Percentiles rank a stretch among this genome's conserved stretches.
Conservation (phyloP, 1,139 yeast genomes). For the Blastobotrys proliferans region DNA sequence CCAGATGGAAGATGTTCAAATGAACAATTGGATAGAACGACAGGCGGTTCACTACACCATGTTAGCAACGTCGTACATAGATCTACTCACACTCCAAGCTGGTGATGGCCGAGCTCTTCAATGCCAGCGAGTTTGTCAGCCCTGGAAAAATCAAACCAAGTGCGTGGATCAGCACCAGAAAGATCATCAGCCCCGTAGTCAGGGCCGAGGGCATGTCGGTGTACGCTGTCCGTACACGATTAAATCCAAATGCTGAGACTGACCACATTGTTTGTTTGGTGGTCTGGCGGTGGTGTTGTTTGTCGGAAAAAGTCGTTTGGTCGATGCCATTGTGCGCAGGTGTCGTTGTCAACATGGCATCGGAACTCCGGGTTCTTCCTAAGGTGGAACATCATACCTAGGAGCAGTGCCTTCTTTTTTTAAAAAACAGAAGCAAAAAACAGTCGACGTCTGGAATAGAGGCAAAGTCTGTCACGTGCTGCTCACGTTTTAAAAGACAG, state of each 20-base stretch:
- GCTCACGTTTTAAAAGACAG: background rate
- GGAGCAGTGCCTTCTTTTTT: background rate
- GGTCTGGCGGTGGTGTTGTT: background rate
- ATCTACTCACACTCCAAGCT: slow-evolving; percentile 42
- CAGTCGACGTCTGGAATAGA: too few relatives aligned
- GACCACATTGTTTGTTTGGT: background rate
- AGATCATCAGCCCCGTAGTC: slow-evolving; percentile 59
- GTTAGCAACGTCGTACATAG: slow-evolving; percentile 7
- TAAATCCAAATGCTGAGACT: background rate
- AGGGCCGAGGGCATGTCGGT: slow-evolving; percentile 52
- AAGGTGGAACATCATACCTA: too few relatives aligned
- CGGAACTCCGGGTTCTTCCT: too few relatives aligned
- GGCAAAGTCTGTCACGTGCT: too few relatives aligned
- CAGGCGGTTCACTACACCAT: slow-evolving; percentile 46
- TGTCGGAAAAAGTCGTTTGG: too few relatives aligned
- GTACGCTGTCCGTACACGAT: too few relatives aligned
- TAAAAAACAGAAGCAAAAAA: background rate
- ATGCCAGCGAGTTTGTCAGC: slow-evolving; percentile 38
- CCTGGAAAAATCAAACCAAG: slow-evolving; percentile 33
- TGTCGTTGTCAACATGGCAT: too few relatives aligned
- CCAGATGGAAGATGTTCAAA: slow-evolving; percentile 54
- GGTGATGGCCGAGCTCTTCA: slow-evolving; percentile 57
- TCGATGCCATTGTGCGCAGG: too few relatives aligned
- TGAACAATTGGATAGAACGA: slow-evolving; percentile 79
- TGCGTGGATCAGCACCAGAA: slow-evolving; percentile 44